Conservation (phyloP, 2,329 filamentous ascomycete genomes). For the Aschersonia sp. region DNA sequence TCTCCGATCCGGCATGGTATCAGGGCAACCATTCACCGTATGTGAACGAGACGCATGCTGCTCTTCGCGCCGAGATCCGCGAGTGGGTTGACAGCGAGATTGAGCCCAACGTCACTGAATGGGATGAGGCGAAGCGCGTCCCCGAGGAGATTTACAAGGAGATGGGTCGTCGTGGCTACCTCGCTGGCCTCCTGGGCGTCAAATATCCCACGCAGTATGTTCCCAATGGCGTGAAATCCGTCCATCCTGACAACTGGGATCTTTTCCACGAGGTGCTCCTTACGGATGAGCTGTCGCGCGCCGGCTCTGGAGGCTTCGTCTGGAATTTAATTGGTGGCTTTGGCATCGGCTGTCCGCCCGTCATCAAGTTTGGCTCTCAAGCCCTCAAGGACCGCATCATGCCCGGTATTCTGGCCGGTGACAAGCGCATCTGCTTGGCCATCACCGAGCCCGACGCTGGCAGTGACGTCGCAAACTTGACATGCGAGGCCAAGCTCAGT, state of each 20-base stretch:
- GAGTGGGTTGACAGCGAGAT: conserved; percentile 84
- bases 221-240: conserved; percentile 53
- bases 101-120: conserved; percentile 85
- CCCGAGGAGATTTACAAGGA: conserved; percentile 86
- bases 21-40: conserved; percentile 91
- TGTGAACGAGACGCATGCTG: conserved; percentile 87
- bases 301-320: conserved; percentile 81
- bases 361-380: conserved; percentile 86
- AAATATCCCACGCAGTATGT: conserved; percentile 68
- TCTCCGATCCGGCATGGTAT: conserved; percentile 89
- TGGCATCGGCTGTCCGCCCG: conserved; percentile 82
- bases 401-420: conserved; percentile 74
- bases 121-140: conserved; percentile 90
- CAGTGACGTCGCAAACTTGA: conserved; percentile 87
- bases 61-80: conserved; percentile 79
- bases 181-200: conserved; percentile 80
- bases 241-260: conserved; percentile 85
- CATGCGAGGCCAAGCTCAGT: conserved; percentile 86
- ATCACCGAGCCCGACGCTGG: conserved; percentile 96
- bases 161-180: conserved; percentile 85
- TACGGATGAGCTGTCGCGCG: conserved; percentile 84
- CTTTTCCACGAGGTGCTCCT: conserved; percentile 95
- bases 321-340: conserved; percentile 98
- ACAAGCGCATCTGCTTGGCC: conserved; percentile 94
- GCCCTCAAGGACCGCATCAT: conserved; percentile 73